These are phyloP conservation scores for Solanum pinnatisectum DNA, from an alignment of 257 asterid genomes.

Conservation along the genomic window DNA sequence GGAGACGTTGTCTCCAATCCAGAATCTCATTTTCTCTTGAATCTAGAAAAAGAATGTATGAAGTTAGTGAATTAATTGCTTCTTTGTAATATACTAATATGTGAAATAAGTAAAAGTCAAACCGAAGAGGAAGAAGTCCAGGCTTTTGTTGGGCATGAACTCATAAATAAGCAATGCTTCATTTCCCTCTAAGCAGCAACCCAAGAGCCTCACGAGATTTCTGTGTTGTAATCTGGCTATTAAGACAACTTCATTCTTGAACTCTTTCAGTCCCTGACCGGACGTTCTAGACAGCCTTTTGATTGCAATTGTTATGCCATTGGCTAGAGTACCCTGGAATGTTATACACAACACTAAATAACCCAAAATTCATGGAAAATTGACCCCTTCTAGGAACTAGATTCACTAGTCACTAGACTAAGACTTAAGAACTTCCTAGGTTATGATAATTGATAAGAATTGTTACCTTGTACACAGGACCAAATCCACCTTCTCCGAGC, in stretches of 20 bases:
- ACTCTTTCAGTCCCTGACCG: not conserved
- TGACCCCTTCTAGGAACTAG: not conserved
- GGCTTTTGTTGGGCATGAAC: not conserved
- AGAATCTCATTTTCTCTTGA: not conserved
- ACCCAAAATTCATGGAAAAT: not conserved
- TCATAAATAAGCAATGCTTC: conserved; percentile 1
- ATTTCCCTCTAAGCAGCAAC: not conserved
- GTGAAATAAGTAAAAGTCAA: not conserved
- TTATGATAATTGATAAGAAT: not conserved
- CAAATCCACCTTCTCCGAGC: conserved; percentile 7
- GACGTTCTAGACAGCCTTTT: not conserved
- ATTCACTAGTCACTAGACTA: not conserved
- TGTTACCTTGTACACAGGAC: not conserved
- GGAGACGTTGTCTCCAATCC: not conserved
- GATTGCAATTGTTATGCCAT: not conserved
- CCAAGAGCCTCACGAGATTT: conserved; percentile 1
- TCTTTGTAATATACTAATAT: not conserved
- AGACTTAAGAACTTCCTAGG: not conserved
- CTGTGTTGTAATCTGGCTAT: conserved; percentile 1
- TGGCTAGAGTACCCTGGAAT: not conserved
- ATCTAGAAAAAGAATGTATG: not conserved
- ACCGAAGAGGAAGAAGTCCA: not conserved
- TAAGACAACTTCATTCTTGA: conserved; percentile 2
- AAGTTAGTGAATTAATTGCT: not conserved
- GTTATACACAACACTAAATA: not conserved